Base-by-base conservation (phyloP, 345 rosid genomes). In the Nasturtium officinale region DNA sequence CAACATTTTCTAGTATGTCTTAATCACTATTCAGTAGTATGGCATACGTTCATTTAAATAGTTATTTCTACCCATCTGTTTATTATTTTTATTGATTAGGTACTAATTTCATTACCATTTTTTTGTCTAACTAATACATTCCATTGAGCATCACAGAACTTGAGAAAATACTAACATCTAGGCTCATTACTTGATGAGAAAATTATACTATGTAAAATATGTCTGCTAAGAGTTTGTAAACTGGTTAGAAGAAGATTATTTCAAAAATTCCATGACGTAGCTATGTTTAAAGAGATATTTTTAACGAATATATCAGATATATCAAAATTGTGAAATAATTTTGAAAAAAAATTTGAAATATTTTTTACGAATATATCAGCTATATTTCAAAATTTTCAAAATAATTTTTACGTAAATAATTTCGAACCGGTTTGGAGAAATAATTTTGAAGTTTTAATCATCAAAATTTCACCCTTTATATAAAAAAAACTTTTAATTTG, bases 21-120 rank as follows among this genome's bases (percentile, higher is more conserved):
- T 58, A 47, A 26, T 59, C 61, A 46, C 77, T 64, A 54, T 63
- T 63, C 56, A 35, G 43, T 72, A 72, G 70, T 72, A 72, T 28
- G 40, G 64, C 70, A 4, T 21, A 63, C 70, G 46, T 63, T 71
- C 30, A 53, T 53, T 15, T 43, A 8, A 32, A 52, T 62, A 53
- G 67, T 28, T 53, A 15, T 29, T 29, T 62, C 26, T 21, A 50
- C 53, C 61, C 53, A 50, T 13, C 1, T 26, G 51, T 28, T 7
- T 50, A 6, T 50, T 50, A 21, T 30, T 61, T 50, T 62, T 52
- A 43, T 52, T 6, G 45, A 61, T n/a, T 62, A 38, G 45, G 17
- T 52, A 40, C 20, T 21, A 4, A 37, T 28, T 51, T 61, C 48
- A 6, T 69, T 45, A 9, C 25, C 9, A 28, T 5, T 43, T 43